These are phyloP conservation scores for Lasiosphaeriaceae sp. DNA, from an alignment of 495 filamentous ascomycete genomes.

Conservation along the genomic window DNA sequence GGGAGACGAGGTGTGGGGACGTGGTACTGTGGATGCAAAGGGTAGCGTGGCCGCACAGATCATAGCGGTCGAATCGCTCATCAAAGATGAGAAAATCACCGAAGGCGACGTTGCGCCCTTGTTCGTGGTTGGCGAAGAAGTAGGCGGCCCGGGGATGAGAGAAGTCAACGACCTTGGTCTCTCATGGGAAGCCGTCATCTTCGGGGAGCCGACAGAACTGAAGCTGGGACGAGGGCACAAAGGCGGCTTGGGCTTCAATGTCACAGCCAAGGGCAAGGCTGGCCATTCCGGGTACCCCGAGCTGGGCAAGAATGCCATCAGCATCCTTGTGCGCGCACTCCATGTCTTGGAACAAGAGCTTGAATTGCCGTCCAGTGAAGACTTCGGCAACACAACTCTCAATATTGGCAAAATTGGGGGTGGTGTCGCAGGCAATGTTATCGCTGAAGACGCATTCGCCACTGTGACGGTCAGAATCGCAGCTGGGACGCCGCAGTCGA, in stretches of 20 bases:
- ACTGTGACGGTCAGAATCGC: not conserved
- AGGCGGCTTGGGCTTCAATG: slow-evolving; percentile 61
- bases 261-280: slow-evolving; percentile 67
- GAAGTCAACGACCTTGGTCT: slow-evolving; percentile 12
- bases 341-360: slow-evolving; percentile 55
- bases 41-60: slow-evolving; percentile 78
- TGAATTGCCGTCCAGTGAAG: slow-evolving; percentile 62
- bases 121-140: slow-evolving; percentile 85
- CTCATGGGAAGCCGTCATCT: slow-evolving; percentile 59
- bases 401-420: slow-evolving; percentile 77
- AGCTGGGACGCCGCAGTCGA: not conserved
- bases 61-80: slow-evolving; percentile 59
- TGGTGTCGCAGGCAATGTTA: slow-evolving; percentile 82
- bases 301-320: slow-evolving; percentile 74
- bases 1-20: slow-evolving; percentile 52
- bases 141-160: slow-evolving; percentile 73
- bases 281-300: slow-evolving; percentile 85
- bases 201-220: slow-evolving; percentile 83
- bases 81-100: slow-evolving; percentile 24
- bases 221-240: slow-evolving; percentile 85
- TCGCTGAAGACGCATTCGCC: slow-evolving; percentile 49
- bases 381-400: slow-evolving; percentile 76
- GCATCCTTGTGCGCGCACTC: slow-evolving; percentile 64
- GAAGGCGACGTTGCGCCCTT: slow-evolving; percentile 60
- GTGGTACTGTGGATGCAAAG: slow-evolving; percentile 88